phyloP scores from a whole-genome alignment of 192 early-diverging fungal genomes.

The Backusella tuberculispora region DNA sequence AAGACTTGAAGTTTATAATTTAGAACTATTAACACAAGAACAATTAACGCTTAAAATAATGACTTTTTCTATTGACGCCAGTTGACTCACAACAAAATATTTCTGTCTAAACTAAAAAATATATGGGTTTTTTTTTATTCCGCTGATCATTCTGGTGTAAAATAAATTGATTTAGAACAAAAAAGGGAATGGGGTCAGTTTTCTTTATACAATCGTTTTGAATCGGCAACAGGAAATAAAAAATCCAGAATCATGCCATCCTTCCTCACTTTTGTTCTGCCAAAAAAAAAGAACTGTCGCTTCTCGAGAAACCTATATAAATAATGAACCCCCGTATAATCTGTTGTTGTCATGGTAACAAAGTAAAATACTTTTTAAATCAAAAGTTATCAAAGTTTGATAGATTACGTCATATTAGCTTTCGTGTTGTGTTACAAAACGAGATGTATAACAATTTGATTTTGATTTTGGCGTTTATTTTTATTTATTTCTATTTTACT shows the following conservation, averaged over 20 bases:
- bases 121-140: neutral
- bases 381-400: neutral
- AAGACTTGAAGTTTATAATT: no score
- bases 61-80: no score
- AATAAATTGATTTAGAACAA: neutral
- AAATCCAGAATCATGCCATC: neutral
- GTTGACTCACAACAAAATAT: no score
- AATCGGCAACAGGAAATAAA: slow-evolving; percentile 2
- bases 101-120: no score
- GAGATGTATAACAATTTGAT: neutral
- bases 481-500: neutral
- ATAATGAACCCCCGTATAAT: neutral
- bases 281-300: no score
- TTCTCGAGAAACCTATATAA: neutral
- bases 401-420: neutral
- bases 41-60: no score
- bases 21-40: no score
- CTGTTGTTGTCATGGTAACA: neutral
- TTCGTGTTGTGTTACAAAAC: neutral
- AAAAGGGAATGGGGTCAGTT: neutral
- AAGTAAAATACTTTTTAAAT: neutral
- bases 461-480: neutral
- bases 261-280: no score
- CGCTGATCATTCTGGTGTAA: neutral
- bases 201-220: neutral